Base-by-base conservation (phyloP, 1,284 basidiomycete species). In the Vanrija sp. region DNA sequence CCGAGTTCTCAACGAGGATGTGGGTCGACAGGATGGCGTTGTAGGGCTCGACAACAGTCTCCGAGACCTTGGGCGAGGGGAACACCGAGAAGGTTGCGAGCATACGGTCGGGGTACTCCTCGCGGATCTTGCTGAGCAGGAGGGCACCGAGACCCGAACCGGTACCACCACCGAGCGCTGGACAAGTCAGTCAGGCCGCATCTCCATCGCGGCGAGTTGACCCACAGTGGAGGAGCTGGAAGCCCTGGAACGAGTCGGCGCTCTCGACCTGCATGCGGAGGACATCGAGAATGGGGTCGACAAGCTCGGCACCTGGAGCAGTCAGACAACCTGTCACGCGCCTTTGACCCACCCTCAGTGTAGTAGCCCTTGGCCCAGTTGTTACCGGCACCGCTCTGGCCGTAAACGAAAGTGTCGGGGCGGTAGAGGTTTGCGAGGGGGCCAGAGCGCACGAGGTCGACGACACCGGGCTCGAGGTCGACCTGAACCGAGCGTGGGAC, bases 71-170 rank as follows among this genome's bases (percentile, higher is more conserved):
- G 3, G 94, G 92, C 35, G 89, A 89, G 2, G 94, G 94, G 19
- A 97, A 78, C 55, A 97, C 81, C 1, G 91, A 95, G 72, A 91
- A 98, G 0, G 94, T 96, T 18, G 89, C 83, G 53, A 97, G 81
- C 89, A 97, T 97, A 56, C 93, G 83, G 69, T 95, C 91, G 15
- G 91, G 90, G 65, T 81, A 93, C 81, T 94, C 89, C 86, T 95
- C 91, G 59, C 89, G 82, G 62, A 94, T 79, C 74, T 94, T 94
- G 47, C 85, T 85, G 38, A 95, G 76, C 48, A 95, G 78, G 44
- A 95, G 78, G 42, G 86, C 86, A 51, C 91, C 91, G 41, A 95
- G 77, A 47, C 91, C 91, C 25, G 91, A 85, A 45, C 91, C 91
- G 4, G 89, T 94, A 52, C 94, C 94, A 70, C 94, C 94, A 57